These are phyloP conservation scores for Aspergillus arachidicola DNA, from an alignment of 2,329 filamentous ascomycete genomes.

Conservation along the genomic window DNA sequence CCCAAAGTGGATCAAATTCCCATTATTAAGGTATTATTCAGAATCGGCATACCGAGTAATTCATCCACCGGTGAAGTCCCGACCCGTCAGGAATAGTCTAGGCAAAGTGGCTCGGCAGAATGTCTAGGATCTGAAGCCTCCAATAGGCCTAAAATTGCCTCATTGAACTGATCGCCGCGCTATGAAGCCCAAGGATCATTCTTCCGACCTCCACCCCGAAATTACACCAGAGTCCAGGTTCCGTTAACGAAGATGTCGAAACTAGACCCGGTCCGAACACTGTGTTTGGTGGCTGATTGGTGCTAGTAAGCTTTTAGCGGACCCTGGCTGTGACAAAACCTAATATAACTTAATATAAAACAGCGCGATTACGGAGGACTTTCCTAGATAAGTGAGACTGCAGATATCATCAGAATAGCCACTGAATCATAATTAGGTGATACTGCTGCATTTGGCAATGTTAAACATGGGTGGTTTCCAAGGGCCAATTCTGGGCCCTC, in stretches of 20 bases:
- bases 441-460: neutral
- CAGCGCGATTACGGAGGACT: neutral
- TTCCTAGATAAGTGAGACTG: neutral
- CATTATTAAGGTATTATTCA: slow-evolving; percentile 5
- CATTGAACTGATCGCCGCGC: neutral
- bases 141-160: slow-evolving; percentile 3
- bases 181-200: neutral
- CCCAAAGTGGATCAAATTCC: neutral
- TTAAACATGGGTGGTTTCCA: neutral
- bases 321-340: neutral
- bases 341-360: neutral
- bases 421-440: neutral
- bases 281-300: neutral
- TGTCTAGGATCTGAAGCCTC: neutral
- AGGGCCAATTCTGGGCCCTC: neutral
- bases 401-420: neutral
- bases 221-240: neutral
- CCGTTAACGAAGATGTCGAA: too few relatives aligned
- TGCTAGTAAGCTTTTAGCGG: neutral
- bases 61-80: neutral
- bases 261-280: neutral
- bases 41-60: neutral
- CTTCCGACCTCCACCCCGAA: neutral
- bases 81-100: neutral
- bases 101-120: neutral